Evolutionary conservation across 257 asterid species (phyloP).

Genomic region (Linderniella brevidens): DNA sequence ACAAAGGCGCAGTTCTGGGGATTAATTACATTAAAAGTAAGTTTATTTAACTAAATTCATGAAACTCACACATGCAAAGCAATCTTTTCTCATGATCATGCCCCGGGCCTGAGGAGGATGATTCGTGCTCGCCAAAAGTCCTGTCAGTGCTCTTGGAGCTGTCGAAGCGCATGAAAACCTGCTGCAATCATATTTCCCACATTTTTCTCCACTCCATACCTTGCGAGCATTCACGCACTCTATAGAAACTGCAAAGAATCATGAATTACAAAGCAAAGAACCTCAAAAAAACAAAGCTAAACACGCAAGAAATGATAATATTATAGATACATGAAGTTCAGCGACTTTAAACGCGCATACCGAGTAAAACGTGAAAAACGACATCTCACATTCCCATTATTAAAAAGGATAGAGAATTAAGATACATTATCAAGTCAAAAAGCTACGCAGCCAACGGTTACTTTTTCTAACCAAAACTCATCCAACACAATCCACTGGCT

Average conservation of each 20-base stretch:
- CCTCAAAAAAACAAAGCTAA: conserved; percentile 1
- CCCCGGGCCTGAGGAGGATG: conserved; percentile 41
- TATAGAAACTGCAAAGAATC: conserved; percentile 42
- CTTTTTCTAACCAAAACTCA: not conserved
- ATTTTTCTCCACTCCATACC: conserved; percentile 56
- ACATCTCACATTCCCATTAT: too few relatives aligned
- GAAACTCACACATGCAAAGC: conserved; percentile 38
- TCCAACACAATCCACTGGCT: not conserved
- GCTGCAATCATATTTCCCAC: conserved; percentile 56
- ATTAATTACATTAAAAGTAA: too few relatives aligned
- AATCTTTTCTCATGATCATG: conserved; percentile 23
- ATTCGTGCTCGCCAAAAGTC: conserved; percentile 72
- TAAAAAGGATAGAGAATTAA: too few relatives aligned
- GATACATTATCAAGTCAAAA: too few relatives aligned
- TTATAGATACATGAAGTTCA: conserved; percentile 2
- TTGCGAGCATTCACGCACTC: conserved; percentile 66
- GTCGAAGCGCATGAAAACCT: conserved; percentile 59
- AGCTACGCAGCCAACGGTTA: conserved; percentile 10
- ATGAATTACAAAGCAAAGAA: not conserved
- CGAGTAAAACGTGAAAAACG: not conserved
- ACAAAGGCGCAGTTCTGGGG: too few relatives aligned
- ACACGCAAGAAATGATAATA: not conserved
- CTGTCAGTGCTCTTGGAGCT: conserved; percentile 70
- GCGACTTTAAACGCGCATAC: conserved; percentile 6
- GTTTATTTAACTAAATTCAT: not conserved